Conservation (phyloP, 2,329 filamentous ascomycete genomes). For the Aspergillus sp. region DNA sequence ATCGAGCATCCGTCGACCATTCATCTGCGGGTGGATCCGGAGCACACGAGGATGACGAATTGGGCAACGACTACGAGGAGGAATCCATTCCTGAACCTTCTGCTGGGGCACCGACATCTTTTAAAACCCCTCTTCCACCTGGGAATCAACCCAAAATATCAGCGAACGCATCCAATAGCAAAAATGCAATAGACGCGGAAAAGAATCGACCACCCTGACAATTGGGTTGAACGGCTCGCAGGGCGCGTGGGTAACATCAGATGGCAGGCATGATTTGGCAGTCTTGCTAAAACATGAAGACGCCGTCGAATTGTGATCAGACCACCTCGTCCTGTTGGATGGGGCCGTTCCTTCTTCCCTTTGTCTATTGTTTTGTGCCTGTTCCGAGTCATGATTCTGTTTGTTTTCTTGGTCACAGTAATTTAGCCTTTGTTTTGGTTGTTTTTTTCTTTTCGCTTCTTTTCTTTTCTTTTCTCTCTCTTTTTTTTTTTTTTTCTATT, state of each 20-base stretch:
- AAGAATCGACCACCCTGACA: slow-evolving; percentile 28
- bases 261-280: not conserved
- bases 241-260: not conserved
- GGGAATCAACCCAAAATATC: slow-evolving; percentile 43
- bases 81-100: slow-evolving; percentile 36
- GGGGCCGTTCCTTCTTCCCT: not conserved
- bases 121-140: slow-evolving; percentile 65
- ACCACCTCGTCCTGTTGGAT: not conserved
- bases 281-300: not conserved
- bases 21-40: slow-evolving; percentile 34
- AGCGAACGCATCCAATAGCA: slow-evolving; percentile 12
- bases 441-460: not conserved
- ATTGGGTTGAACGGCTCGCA: not conserved
- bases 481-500: slow-evolving; percentile 2
- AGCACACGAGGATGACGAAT: slow-evolving; percentile 46
- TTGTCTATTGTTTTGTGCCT: not conserved
- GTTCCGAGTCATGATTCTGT: not conserved
- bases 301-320: not conserved
- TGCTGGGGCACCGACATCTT: slow-evolving; percentile 46
- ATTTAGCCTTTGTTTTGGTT: not conserved
- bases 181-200: slow-evolving; percentile 23
- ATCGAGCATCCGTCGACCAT: slow-evolving; percentile 37
- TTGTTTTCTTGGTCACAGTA: not conserved
- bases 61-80: slow-evolving; percentile 48
- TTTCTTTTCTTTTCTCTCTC: slow-evolving; percentile 3